Conservation (phyloP, 441 rosid species). For the Brassica hybrid region DNA sequence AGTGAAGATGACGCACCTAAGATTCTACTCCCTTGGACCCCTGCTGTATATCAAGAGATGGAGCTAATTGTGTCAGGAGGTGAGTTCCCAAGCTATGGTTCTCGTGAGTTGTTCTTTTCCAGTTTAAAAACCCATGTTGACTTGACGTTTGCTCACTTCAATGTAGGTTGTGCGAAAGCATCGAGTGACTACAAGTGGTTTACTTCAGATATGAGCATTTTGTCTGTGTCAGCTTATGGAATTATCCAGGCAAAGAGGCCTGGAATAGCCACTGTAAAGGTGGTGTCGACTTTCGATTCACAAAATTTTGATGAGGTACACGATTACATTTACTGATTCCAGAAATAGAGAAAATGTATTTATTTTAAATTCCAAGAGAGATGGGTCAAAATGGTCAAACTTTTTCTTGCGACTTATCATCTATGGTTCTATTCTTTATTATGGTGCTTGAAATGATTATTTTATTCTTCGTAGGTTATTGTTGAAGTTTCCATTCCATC, state of each 20-base stretch:
- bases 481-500: conserved; percentile 89
- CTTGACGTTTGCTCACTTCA: no score
- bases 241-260: conserved; percentile 90
- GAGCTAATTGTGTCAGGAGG: conserved; percentile 87
- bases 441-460: conserved; percentile 15
- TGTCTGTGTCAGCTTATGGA: conserved; percentile 79
- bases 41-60: conserved; percentile 82
- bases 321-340: conserved; percentile 21
- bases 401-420: conserved; percentile 1
- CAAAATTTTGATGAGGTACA: conserved; percentile 91
- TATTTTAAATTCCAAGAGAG: conserved; percentile 6
- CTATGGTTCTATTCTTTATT: conserved; percentile 11
- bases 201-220: conserved; percentile 72
- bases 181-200: conserved; percentile 91
- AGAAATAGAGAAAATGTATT: neutral
- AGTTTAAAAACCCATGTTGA: conserved; percentile 31
- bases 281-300: conserved; percentile 74
- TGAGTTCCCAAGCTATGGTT: conserved; percentile 40
- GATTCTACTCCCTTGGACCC: conserved; percentile 92
- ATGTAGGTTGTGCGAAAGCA: conserved; percentile 82
- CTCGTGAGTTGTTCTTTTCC: conserved; percentile 24
- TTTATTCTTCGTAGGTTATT: conserved; percentile 54
- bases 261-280: conserved; percentile 85
- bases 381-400: neutral
- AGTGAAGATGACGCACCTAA: conserved; percentile 45